A percentile compares a stretch with the other conserved stretches of the same genome.
phyloP scores from a whole-genome alignment of 768 basidiomycete genomes.

The Tricholoma flavovirens region DNA sequence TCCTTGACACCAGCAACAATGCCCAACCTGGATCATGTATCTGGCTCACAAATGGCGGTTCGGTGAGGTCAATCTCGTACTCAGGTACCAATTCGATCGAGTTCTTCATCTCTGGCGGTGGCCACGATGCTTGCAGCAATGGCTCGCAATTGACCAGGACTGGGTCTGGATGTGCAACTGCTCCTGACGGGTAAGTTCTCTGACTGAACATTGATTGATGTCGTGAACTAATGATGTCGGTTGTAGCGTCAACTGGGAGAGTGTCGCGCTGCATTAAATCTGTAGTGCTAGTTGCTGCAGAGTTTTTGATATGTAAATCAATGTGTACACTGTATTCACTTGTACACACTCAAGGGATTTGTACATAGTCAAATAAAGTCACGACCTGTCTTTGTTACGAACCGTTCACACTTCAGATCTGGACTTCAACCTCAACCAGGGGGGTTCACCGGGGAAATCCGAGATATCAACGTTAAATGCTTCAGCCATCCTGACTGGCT shows the following conservation, averaged over 20 bases:
- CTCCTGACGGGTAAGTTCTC: constrained; percentile 13
- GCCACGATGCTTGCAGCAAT: constrained; percentile 14
- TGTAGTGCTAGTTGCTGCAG: no score
- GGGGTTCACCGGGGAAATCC: no score
- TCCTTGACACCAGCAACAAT: background rate
- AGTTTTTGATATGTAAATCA: no score
- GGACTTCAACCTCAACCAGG: no score
- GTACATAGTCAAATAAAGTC: no score
- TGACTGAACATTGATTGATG: constrained; percentile 7
- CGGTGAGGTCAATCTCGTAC: constrained; percentile 12
- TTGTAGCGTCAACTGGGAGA: constrained; percentile 16
- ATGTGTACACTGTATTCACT: no score
- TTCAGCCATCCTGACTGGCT: no score
- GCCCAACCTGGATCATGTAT: constrained; percentile 7
- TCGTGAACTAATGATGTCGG: constrained; percentile 3
- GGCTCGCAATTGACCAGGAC: constrained; percentile 6
- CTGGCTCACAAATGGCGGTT: background rate
- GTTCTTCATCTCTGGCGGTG: constrained; percentile 15
- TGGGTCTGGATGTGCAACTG: constrained; percentile 16
- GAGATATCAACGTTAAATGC: no score
- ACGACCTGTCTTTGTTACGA: no score
- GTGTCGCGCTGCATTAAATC: background rate
- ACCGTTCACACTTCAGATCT: no score
- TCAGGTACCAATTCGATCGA: constrained; percentile 13
- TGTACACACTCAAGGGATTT: no score